phyloP scores from a whole-genome alignment of 2,329 filamentous ascomycete species.

The Diaporthe sp. region DNA sequence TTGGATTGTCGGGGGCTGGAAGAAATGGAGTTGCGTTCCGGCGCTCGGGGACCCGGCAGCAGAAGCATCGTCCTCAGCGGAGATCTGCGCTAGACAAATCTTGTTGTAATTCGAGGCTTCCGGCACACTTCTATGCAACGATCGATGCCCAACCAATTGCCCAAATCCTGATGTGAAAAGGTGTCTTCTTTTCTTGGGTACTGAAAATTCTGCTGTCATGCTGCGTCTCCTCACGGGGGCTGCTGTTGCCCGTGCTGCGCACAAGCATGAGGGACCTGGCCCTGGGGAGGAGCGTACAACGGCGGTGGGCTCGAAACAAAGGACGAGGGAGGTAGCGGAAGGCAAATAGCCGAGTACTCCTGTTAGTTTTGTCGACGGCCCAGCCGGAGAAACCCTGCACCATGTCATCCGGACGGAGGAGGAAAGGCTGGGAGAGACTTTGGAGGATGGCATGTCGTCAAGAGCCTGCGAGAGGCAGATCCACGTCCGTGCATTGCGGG shows the following conservation, averaged over 20 bases:
- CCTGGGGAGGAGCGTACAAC: constrained; percentile 24
- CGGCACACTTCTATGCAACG: constrained; percentile 12
- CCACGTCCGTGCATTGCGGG: constrained; percentile 33
- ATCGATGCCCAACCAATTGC: constrained; percentile 39
- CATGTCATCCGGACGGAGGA: constrained; percentile 47
- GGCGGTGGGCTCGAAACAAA: constrained; percentile 35
- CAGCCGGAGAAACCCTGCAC: constrained; percentile 50
- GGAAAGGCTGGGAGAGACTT: constrained; percentile 37
- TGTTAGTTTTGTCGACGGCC: constrained; percentile 40
- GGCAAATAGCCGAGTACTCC: constrained; percentile 35
- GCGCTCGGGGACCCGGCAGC: constrained; percentile 22
- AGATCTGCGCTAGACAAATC: constrained; percentile 25
- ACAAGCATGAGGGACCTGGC: constrained; percentile 28
- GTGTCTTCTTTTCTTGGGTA: constrained; percentile 36
- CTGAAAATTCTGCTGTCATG: constrained; percentile 36
- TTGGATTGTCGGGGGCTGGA: constrained; percentile 28
- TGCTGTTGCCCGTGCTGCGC: constrained; percentile 12
- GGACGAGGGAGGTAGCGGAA: constrained; percentile 23
- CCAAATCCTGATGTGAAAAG: constrained; percentile 30
- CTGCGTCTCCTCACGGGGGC: not conserved
- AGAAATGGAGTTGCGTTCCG: constrained; percentile 24
- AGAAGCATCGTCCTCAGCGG: constrained; percentile 22
- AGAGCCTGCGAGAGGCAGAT: constrained; percentile 37
- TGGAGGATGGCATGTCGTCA: constrained; percentile 48
- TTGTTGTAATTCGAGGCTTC: constrained; percentile 21